phyloP scores from a whole-genome alignment of 805 yeast species.

The Myxozyma udenii region DNA sequence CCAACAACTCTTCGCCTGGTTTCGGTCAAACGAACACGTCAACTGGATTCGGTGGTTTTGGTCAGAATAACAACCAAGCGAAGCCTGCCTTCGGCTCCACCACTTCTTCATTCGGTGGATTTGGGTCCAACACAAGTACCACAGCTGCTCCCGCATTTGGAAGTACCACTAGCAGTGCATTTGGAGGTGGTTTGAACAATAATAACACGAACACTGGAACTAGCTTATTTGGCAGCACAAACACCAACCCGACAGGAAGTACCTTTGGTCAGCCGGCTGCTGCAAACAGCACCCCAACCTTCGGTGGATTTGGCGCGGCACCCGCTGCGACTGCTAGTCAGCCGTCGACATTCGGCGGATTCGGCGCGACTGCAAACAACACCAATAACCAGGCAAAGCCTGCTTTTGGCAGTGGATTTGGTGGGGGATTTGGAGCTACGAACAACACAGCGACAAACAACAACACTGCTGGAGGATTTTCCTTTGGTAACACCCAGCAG shows the following conservation, averaged over 20 bases:
- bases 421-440: conserved; percentile 22
- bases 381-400: conserved; percentile 27
- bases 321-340: conserved; percentile 32
- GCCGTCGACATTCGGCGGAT: conserved; percentile 34
- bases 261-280: conserved; percentile 30
- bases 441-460: conserved; percentile 31
- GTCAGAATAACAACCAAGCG: conserved; percentile 19
- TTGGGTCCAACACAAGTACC: conserved; percentile 37
- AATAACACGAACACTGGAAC: conserved; percentile 33
- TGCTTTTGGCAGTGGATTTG: conserved; percentile 36
- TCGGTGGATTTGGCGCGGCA: conserved; percentile 38
- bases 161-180: conserved; percentile 25
- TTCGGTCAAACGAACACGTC: conserved; percentile 43
- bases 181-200: conserved; percentile 44
- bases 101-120: conserved; percentile 15
- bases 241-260: conserved; percentile 8
- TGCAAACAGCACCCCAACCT: conserved; percentile 24
- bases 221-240: conserved; percentile 12
- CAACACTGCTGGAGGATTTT: conserved; percentile 22
- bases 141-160: conserved; percentile 33
- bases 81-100: conserved; percentile 29
- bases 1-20: conserved; percentile 34
- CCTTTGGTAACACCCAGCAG: conserved; percentile 15
- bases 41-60: conserved; percentile 42
- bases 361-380: conserved; percentile 33